Conservation (phyloP, 768 basidiomycete genomes). For the Hortiboletus flavorubellus region DNA sequence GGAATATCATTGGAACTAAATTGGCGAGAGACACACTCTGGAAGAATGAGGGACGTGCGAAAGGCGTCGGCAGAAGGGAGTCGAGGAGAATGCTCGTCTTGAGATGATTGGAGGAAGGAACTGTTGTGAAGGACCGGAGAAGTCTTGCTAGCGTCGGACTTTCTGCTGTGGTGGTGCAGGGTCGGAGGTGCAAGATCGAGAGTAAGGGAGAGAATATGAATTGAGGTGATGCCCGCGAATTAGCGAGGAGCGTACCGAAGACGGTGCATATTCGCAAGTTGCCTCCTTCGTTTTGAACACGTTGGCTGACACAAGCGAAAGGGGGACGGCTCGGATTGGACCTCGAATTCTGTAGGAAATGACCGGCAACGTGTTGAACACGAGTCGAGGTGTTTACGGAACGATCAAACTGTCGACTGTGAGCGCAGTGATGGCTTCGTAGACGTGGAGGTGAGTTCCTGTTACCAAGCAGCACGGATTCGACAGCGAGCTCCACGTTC, state of each 20-base stretch:
- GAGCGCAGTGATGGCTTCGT: neutral
- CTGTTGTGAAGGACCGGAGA: conserved; percentile 36
- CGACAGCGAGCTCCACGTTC: conserved; percentile 1
- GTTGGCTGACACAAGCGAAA: conserved; percentile 42
- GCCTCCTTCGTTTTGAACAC: conserved; percentile 65
- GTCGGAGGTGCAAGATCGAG: conserved; percentile 22
- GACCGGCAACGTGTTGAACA: conserved; percentile 72
- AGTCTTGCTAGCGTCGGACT: conserved; percentile 62
- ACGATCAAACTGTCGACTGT: conserved; percentile 9
- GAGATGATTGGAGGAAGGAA: conserved; percentile 30
- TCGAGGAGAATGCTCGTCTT: conserved; percentile 45
- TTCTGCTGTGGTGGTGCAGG: conserved; percentile 54
- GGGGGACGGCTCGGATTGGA: conserved; percentile 32
- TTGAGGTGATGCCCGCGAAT: conserved; percentile 28
- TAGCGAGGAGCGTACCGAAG: conserved; percentile 63
- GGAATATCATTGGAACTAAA: conserved; percentile 2
- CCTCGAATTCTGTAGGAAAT: conserved; percentile 30
- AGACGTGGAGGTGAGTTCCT: neutral
- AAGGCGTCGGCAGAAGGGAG: conserved; percentile 74
- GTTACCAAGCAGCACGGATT: neutral
- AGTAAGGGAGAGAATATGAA: conserved; percentile 19
- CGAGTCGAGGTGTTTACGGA: conserved; percentile 50
- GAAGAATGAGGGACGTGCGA: conserved; percentile 81
- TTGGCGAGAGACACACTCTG: conserved; percentile 57
- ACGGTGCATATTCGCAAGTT: conserved; percentile 57